Evolutionary conservation across 176 grass and related monocot species (phyloP).

Genomic region (Elaeis guineensis): DNA sequence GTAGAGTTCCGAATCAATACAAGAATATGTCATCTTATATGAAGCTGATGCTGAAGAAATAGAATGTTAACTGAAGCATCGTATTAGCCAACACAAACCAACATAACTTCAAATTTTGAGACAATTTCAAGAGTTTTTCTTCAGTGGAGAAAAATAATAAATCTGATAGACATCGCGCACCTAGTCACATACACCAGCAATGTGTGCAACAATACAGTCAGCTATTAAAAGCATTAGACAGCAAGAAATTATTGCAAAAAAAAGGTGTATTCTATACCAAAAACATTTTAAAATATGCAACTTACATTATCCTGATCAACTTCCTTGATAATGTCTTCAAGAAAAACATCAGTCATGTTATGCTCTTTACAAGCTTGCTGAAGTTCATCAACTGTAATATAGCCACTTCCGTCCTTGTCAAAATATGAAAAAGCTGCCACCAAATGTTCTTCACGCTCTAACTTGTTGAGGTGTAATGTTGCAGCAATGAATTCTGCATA

Average conservation of each 20-base stretch:
- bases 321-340: conserved; percentile 97
- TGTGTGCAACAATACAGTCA: too few species aligned
- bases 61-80: too few species aligned
- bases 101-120: too few species aligned
- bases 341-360: conserved; percentile 94
- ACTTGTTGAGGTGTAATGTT: conserved; percentile 94
- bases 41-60: too few species aligned
- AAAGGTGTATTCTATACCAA: not conserved
- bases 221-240: not conserved
- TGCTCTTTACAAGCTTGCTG: conserved; percentile 94
- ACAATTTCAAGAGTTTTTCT: too few species aligned
- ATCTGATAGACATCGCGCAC: too few species aligned
- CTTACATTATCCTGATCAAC: conserved; percentile 98
- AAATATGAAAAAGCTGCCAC: conserved; percentile 94
- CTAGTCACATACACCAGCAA: too few species aligned
- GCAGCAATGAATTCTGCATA: conserved; percentile 99
- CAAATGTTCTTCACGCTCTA: conserved; percentile 92
- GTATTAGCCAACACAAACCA: too few species aligned
- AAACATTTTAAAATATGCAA: not conserved
- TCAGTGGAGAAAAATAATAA: too few species aligned
- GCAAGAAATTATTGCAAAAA: not conserved
- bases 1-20: too few species aligned
- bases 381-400: conserved; percentile 95
- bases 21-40: too few species aligned
- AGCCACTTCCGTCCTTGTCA: conserved; percentile 97